Evolutionary conservation across 345 rosid genomes (phyloP), one percentile per base, ranked within the genome.

Genomic region (Camelina sativa): DNA sequence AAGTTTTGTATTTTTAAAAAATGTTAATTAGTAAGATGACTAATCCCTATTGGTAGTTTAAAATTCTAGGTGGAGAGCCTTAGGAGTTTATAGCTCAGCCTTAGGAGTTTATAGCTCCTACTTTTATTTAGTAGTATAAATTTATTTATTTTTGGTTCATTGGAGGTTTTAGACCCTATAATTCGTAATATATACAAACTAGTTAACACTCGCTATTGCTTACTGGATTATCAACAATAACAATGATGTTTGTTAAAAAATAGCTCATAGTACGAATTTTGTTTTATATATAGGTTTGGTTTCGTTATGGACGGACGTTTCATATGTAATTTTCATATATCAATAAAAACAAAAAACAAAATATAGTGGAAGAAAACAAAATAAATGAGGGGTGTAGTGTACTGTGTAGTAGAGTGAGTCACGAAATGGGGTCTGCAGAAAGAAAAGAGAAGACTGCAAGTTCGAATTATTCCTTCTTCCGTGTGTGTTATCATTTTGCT

Each of bases 381-480:
- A 35, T 40, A 1, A 58, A 44, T 32, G 76, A 75, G 54, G 54
- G 63, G 63, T 50, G 54, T 16, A 16, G 54, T 50, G 28, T 25
- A 25, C 28, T 25, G 28, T 25, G 30, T 28, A 28, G 30, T 28
- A 28, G 9, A 19, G 38, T 72, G 69, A 53, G 72, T 75, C 79
- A 69, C 51, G 82, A 77, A 65, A 78, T 65, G 80, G 82, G 76
- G 75, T 75, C 84, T 85, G 89, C 83, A 81, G 73, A 76, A 63
- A 77, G 67, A 77, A 71, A 71, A 73, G 82, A 73, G 74, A 69
- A 84, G 79, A 82, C 92, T 85, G 86, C 85, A 83, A 81, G 86
- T 85, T 87, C 88, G 84, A 84, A 87, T 91, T 87, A 84, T 87
- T 89, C 79, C 92, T 87, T 83, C 91, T 84, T 84, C 87, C 68